Evolutionary conservation across 805 yeast species (phyloP), one percentile per base, ranked within the genome.

Genomic region (Spathaspora girioi): DNA sequence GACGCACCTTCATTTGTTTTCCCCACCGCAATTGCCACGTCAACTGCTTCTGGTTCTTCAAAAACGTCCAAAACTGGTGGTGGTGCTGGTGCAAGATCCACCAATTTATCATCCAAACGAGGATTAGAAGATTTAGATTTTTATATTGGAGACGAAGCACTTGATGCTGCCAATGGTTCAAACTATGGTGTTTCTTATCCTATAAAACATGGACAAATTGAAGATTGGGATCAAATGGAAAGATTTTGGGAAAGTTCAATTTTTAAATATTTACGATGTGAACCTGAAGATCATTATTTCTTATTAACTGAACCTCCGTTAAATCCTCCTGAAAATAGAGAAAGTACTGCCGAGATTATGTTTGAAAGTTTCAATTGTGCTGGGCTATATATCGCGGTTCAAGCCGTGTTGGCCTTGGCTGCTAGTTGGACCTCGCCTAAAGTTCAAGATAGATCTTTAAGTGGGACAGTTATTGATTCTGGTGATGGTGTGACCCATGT

Each of bases 401-500:
- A 94, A 75, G 99, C 99, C 0, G 99, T 94, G 40, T 78, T 94
- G 56, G 99, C 99, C 0, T 78, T 94, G 60, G 99, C 99, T 6
- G 99, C 99, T 1, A 90, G 97, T 7, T 94, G 99, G 99, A 93
- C 99, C 5, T 89, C 97, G 12, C 84, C 96, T 15, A 94, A 94
- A 67, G 98, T 91, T 29, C 86, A 84, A 54, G 99, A 93, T 65
- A 84, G 97, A 70, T 90, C 98, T 1, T 78, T 94, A 60, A 94
- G 99, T 7, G 99, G 99, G 70, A 94, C 98, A 0, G 99, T 94
- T 58, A 93, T 94, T 61, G 99, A 94, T 67, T 86, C 96, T 2
- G 99, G 99, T 75, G 99, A 93, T 66, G 99, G 99, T 78, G 99
- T 94, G 3, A 94, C 99, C 11, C 99, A 94, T 69, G 98, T 94